phyloP scores from a whole-genome alignment of 257 asterid genomes.

The Fraxinus pennsylvanica region DNA sequence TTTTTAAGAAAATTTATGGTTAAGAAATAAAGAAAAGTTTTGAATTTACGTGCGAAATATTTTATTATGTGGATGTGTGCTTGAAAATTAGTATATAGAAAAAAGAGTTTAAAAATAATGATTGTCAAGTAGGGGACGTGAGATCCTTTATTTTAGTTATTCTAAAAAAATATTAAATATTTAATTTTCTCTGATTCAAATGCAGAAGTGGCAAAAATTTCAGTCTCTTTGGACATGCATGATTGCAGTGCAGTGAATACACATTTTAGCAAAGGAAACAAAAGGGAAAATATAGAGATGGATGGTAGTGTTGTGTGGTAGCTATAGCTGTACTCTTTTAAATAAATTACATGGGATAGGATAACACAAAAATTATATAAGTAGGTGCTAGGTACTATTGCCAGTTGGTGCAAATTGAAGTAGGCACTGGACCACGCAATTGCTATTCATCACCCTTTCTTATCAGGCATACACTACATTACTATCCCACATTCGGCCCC shows the following conservation, averaged over 20 bases:
- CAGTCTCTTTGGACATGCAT: neutral
- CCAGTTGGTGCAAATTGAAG: conserved; percentile 31
- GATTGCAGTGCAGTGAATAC: neutral
- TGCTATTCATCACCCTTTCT: neutral
- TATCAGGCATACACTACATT: conserved; percentile 2
- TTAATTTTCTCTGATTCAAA: neutral
- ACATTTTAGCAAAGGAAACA: neutral
- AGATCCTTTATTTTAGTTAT: neutral
- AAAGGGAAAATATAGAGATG: neutral
- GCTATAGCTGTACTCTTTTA: neutral
- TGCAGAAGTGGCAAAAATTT: neutral
- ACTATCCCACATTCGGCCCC: conserved; percentile 2
- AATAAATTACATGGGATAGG: neutral
- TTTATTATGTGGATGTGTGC: too few relatives aligned
- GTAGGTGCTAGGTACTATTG: neutral
- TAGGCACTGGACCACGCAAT: conserved; percentile 4
- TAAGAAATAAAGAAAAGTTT: too few relatives aligned
- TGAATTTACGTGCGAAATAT: too few relatives aligned
- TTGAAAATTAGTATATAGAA: too few relatives aligned
- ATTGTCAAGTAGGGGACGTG: neutral
- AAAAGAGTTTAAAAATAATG: too few relatives aligned
- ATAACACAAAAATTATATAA: neutral
- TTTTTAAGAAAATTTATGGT: too few relatives aligned
- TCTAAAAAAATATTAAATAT: neutral
- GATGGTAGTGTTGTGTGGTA: neutral